Evolutionary conservation across 495 filamentous ascomycete species (phyloP).

Genomic region (Penicillium macrosclerotiorum): DNA sequence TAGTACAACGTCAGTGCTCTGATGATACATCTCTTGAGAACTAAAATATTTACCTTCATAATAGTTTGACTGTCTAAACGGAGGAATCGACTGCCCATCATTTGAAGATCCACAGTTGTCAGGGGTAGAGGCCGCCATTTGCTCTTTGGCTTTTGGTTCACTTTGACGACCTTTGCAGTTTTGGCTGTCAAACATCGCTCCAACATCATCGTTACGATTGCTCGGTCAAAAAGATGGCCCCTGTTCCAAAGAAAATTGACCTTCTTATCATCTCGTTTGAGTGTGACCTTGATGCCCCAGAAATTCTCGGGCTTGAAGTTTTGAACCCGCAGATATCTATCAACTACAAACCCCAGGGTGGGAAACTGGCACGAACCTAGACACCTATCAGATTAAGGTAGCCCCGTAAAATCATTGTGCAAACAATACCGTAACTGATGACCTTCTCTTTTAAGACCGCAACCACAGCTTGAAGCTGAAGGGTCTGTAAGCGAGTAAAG

Average conservation of each 20-base stretch:
- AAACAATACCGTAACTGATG: constrained; percentile 76
- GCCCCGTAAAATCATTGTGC: background rate
- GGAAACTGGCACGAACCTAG: constrained; percentile 94
- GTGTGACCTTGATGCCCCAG: constrained; percentile 86
- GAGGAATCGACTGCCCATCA: constrained; percentile 84
- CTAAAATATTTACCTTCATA: constrained; percentile 86
- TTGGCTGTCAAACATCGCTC: constrained; percentile 81
- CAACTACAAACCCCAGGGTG: constrained; percentile 93
- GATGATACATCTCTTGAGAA: no score
- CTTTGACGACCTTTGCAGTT: constrained; percentile 73
- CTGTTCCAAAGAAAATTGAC: constrained; percentile 86
- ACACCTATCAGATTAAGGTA: constrained; percentile 21
- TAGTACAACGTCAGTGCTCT: no score
- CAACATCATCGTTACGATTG: constrained; percentile 74
- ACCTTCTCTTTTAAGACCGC: constrained; percentile 58
- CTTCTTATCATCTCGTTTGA: constrained; percentile 70
- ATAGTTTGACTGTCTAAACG: constrained; percentile 81
- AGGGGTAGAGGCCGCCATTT: constrained; percentile 93
- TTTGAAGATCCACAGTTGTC: constrained; percentile 98
- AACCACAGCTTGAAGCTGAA: constrained; percentile 66
- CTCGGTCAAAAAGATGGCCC: constrained; percentile 81
- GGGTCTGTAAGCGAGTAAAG: constrained; percentile 86
- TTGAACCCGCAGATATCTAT: constrained; percentile 86
- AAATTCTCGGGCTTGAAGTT: constrained; percentile 93
- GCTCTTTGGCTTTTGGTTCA: constrained; percentile 85